Evolutionary conservation across 1,139 yeast species (phyloP).

Genomic region (Kodamaea sp.): DNA sequence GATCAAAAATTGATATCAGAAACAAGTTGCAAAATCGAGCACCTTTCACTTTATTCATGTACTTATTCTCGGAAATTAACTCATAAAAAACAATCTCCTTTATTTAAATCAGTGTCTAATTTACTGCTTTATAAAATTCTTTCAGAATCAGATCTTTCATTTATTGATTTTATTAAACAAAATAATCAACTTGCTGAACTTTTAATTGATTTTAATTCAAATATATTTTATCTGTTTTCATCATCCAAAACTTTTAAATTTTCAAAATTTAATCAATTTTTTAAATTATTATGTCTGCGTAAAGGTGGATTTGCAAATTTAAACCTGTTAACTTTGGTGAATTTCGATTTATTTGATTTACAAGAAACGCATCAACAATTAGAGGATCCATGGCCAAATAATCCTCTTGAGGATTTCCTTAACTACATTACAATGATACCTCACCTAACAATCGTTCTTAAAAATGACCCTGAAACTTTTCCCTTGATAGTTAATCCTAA

Average conservation of each 20-base stretch:
- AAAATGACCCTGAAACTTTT: constrained; percentile 6
- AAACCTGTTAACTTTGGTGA: constrained; percentile 24
- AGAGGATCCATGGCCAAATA: constrained; percentile 12
- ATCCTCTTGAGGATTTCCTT: constrained; percentile 27
- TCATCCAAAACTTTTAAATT: constrained; percentile 28
- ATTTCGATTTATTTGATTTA: constrained; percentile 34
- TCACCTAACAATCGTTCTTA: constrained; percentile 24
- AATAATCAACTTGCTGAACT: constrained; percentile 29
- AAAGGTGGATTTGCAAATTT: constrained; percentile 32
- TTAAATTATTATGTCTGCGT: constrained; percentile 41
- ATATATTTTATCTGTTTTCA: constrained; percentile 36
- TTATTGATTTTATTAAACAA: constrained; percentile 40
- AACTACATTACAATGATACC: constrained; percentile 25
- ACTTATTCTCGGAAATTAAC: constrained; percentile 18
- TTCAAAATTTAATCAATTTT: constrained; percentile 38
- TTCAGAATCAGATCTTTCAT: constrained; percentile 44
- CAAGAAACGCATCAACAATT: constrained; percentile 1
- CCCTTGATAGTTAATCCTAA: constrained; percentile 3
- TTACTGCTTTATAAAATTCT: constrained; percentile 36
- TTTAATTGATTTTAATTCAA: constrained; percentile 47
- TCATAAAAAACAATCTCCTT: constrained; percentile 6
- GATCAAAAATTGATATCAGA: constrained; percentile 19
- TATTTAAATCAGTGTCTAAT: constrained; percentile 36
- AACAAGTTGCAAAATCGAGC: constrained; percentile 12
- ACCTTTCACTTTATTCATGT: constrained; percentile 26